A percentile compares a stretch with the other conserved stretches of the same genome.
Evolutionary conservation across 2,329 filamentous ascomycete species (phyloP).

Genomic region (Pseudogymnoascus sp.): DNA sequence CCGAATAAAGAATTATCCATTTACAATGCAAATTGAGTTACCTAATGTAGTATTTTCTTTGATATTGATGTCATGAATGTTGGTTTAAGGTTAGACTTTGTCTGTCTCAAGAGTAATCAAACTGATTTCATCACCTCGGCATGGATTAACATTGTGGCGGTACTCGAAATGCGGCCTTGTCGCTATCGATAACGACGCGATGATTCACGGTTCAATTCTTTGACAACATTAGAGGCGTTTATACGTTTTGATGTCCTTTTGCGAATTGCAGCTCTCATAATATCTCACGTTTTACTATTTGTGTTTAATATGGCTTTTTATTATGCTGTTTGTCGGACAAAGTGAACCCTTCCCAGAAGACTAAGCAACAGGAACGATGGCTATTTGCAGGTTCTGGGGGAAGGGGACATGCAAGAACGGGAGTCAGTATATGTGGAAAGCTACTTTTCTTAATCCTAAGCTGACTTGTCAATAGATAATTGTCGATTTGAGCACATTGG

Average conservation of each 20-base stretch:
- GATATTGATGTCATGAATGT: not conserved
- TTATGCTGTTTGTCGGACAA: not conserved
- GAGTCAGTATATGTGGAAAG: slow-evolving; percentile 38
- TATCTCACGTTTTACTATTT: not conserved
- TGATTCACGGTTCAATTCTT: not conserved
- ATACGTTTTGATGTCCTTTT: not conserved
- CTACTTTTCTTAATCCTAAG: not conserved
- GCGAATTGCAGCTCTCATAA: not conserved
- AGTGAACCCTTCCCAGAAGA: slow-evolving; percentile 19
- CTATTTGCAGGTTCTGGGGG: slow-evolving; percentile 55
- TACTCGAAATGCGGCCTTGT: slow-evolving; percentile 2
- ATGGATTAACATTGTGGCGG: slow-evolving; percentile 2
- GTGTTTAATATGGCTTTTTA: slow-evolving; percentile 1
- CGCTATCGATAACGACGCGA: slow-evolving; percentile 11
- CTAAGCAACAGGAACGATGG: slow-evolving; percentile 36
- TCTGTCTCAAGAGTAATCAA: not conserved
- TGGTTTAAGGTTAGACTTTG: slow-evolving; percentile 3
- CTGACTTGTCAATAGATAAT: slow-evolving; percentile 34
- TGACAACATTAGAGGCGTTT: not conserved
- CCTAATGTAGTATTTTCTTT: not conserved
- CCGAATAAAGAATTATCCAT: not conserved
- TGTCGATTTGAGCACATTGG: slow-evolving; percentile 48
- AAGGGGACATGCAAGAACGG: slow-evolving; percentile 61
- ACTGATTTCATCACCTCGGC: not conserved
- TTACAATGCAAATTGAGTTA: not conserved